Conservation (phyloP, 331 rosid species). For the Malus hybrid region DNA sequence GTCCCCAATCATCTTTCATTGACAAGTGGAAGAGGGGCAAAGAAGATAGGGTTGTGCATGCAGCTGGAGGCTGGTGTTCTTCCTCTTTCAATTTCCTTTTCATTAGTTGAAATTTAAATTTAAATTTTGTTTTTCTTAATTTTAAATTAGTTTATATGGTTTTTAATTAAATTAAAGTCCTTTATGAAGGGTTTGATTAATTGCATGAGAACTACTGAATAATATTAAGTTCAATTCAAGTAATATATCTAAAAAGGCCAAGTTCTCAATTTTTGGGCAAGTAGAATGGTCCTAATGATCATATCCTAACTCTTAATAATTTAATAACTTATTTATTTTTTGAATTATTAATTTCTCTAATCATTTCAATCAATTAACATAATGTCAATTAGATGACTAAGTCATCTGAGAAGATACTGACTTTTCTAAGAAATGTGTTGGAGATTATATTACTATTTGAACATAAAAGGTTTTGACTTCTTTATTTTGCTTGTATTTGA, state of each 20-base stretch:
- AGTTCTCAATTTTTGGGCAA: background rate
- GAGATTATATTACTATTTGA: background rate
- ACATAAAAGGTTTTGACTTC: background rate
- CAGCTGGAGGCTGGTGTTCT: background rate
- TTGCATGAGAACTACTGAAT: background rate
- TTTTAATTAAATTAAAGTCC: background rate
- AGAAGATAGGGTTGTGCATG: constrained; percentile 6
- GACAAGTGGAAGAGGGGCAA: constrained; percentile 5
- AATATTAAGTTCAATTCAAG: background rate
- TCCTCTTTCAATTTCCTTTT: constrained; percentile 6
- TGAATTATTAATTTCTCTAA: background rate
- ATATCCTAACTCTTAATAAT: background rate
- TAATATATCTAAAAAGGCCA: background rate
- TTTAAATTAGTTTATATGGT: background rate
- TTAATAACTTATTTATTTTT: background rate
- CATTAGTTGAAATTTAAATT: background rate
- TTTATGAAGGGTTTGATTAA: background rate
- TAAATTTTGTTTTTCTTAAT: constrained; percentile 5
- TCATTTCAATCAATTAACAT: background rate
- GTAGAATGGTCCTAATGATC: constrained; percentile 9
- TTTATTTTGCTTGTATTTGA: too few relatives aligned
- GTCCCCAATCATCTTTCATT: constrained; percentile 22
- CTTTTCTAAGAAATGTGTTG: background rate
- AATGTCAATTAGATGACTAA: background rate
- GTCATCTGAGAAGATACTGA: background rate